Percentiles rank a stretch among this genome's conserved stretches.
These are phyloP conservation scores for Pseudogymnoascus sp. DNA, from an alignment of 2,329 filamentous ascomycete species.

Conservation along the genomic window DNA sequence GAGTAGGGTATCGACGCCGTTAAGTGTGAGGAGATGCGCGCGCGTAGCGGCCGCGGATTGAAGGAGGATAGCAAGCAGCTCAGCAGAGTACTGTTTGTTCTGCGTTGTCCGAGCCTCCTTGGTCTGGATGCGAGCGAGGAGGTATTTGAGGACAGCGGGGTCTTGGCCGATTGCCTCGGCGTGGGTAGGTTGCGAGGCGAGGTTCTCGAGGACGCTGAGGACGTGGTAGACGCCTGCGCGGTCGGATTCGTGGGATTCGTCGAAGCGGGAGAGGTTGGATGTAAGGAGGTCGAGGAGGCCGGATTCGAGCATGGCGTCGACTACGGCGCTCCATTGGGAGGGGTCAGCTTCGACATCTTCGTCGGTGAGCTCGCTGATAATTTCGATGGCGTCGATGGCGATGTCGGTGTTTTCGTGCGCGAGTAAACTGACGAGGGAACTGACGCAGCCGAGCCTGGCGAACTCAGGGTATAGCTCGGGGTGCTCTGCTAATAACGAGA, in stretches of 20 bases:
- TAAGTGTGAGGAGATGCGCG: constrained; percentile 51
- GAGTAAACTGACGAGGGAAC: constrained; percentile 70
- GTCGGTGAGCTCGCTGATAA: constrained; percentile 84
- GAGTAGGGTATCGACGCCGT: constrained; percentile 72
- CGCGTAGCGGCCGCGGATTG: constrained; percentile 67
- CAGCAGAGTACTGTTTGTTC: constrained; percentile 92
- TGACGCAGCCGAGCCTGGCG: constrained; percentile 63
- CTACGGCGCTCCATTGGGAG: constrained; percentile 72
- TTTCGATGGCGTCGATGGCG: constrained; percentile 82
- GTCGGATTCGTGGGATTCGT: constrained; percentile 70
- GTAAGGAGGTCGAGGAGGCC: constrained; percentile 69
- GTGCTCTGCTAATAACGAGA: constrained; percentile 84
- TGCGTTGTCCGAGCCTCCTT: constrained; percentile 66
- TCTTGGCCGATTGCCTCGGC: constrained; percentile 67
- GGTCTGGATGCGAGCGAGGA: constrained; percentile 65
- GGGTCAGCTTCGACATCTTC: constrained; percentile 81
- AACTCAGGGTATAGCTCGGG: constrained; percentile 77
- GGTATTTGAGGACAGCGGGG: constrained; percentile 64
- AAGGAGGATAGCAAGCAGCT: constrained; percentile 81
- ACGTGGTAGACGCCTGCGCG: constrained; percentile 81
- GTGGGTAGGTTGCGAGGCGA: constrained; percentile 63
- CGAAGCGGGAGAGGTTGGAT: constrained; percentile 70
- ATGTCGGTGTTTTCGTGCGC: constrained; percentile 97
- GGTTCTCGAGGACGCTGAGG: constrained; percentile 74
- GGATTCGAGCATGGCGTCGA: constrained; percentile 58